Percentiles rank a stretch among this genome's conserved stretches.
These are phyloP conservation scores for Ceratocystis huliohia DNA, from an alignment of 2,329 filamentous ascomycete species.

Conservation along the genomic window DNA sequence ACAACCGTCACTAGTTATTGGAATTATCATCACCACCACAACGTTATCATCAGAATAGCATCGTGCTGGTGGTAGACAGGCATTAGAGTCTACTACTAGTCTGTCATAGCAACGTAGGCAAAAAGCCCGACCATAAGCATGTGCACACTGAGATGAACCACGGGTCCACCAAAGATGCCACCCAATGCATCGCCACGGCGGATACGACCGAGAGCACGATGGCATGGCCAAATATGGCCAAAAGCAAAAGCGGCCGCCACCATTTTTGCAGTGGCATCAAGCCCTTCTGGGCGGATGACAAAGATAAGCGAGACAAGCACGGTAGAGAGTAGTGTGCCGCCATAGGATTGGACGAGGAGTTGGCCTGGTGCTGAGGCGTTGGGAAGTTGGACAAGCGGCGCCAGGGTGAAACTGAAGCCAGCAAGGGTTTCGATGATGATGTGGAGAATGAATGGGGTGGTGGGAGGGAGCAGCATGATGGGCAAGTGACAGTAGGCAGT, in stretches of 20 bases:
- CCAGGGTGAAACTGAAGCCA: constrained; percentile 35
- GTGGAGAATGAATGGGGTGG: constrained; percentile 31
- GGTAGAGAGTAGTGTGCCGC: constrained; percentile 35
- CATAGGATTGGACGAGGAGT: constrained; percentile 37
- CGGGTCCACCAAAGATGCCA: constrained; percentile 34
- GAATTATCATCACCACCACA: background rate
- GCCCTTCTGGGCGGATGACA: constrained; percentile 24
- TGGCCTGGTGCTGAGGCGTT: constrained; percentile 30
- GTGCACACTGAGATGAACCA: constrained; percentile 36
- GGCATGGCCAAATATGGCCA: constrained; percentile 39
- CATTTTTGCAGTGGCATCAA: constrained; percentile 28
- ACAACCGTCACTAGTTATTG: constrained; percentile 12
- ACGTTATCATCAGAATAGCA: background rate
- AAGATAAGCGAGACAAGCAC: constrained; percentile 34
- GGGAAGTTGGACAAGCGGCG: constrained; percentile 33
- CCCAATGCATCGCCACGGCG: constrained; percentile 18
- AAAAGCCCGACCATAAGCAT: constrained; percentile 30
- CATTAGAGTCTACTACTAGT: background rate
- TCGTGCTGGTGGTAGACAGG: background rate
- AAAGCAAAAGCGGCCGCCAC: constrained; percentile 33
- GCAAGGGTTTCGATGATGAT: constrained; percentile 32
- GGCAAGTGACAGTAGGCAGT: background rate
- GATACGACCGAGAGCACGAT: constrained; percentile 32
- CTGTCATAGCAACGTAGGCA: constrained; percentile 19
- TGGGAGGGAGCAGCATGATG: constrained; percentile 21